These are phyloP conservation scores for Phlyctochytrium bullatum DNA, from an alignment of 192 early-diverging fungal genomes.

Conservation along the genomic window DNA sequence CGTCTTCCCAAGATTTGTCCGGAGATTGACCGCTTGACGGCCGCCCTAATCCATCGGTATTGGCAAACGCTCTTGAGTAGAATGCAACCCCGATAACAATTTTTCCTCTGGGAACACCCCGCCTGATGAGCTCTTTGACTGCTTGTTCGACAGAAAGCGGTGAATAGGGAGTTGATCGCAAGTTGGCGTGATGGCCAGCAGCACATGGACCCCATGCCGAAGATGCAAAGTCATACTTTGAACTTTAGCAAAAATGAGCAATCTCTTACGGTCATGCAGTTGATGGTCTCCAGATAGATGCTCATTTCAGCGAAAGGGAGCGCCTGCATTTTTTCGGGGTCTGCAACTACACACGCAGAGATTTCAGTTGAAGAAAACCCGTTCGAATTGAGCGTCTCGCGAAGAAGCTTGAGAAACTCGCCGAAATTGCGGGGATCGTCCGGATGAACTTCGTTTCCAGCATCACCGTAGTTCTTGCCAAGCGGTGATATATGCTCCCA, in stretches of 20 bases:
- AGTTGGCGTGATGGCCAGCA: constrained; percentile 85
- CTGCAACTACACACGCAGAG: constrained; percentile 45
- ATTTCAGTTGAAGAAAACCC: constrained; percentile 36
- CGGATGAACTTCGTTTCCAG: constrained; percentile 55
- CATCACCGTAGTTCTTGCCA: constrained; percentile 42
- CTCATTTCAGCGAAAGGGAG: constrained; percentile 41
- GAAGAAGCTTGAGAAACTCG: constrained; percentile 68
- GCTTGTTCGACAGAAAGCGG: constrained; percentile 62
- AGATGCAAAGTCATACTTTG: constrained; percentile 35
- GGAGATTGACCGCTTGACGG: constrained; percentile 62
- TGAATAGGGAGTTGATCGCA: constrained; percentile 62
- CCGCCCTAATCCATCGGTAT: constrained; percentile 59
- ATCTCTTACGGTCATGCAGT: constrained; percentile 96
- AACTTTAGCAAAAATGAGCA: constrained; percentile 53
- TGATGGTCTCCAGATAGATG: constrained; percentile 59
- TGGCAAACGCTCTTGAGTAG: constrained; percentile 91
- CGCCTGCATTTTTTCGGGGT: constrained; percentile 41
- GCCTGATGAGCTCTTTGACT: constrained; percentile 64
- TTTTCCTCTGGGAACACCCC: constrained; percentile 79
- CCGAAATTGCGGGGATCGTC: constrained; percentile 82
- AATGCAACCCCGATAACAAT: constrained; percentile 87
- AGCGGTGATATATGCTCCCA: constrained; percentile 52
- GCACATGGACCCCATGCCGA: constrained; percentile 44
- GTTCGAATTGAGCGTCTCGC: constrained; percentile 62
- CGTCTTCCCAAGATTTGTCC: constrained; percentile 84